Conservation (phyloP, 78 protist species). For the Polysphondylium violaceum region DNA sequence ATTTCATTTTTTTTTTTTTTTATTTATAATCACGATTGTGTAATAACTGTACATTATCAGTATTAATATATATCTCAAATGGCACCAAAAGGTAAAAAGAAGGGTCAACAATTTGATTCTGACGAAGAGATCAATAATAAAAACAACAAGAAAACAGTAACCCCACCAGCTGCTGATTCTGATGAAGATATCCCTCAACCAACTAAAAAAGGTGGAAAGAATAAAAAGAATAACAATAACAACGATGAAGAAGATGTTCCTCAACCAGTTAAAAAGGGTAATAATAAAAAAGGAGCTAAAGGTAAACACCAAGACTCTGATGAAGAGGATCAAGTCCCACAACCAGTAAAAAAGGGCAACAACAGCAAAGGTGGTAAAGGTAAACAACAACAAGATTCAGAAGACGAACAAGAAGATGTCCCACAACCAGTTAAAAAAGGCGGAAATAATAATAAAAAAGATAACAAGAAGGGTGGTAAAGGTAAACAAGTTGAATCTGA, state of each 20-base stretch:
- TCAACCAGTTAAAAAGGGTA: conserved; percentile 67
- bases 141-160: conserved; percentile 1
- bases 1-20: too few relatives aligned
- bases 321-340: conserved; percentile 71
- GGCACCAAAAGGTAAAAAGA: conserved; percentile 65
- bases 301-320: conserved; percentile 36
- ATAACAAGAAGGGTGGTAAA: conserved; percentile 39
- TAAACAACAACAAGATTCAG: not conserved
- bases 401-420: conserved; percentile 58
- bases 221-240: not conserved
- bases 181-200: conserved; percentile 61
- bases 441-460: not conserved
- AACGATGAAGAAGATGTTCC: conserved; percentile 67
- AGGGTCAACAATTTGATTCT: conserved; percentile 60
- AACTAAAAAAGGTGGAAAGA: conserved; percentile 24
- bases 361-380: not conserved
- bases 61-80: conserved; percentile 10
- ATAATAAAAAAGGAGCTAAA: conserved; percentile 51
- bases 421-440: conserved; percentile 59
- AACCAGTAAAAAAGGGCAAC: conserved; percentile 75
- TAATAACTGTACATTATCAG: not conserved
- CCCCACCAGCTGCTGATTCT: conserved; percentile 19
- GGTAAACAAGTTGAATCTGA: conserved; percentile 2
- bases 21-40: too few relatives aligned
- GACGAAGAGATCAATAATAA: conserved; percentile 59